A percentile compares a stretch with the other conserved stretches of the same genome.
Conservation (phyloP, 139 green algal genomes). For the Chlorella vulgaris region DNA sequence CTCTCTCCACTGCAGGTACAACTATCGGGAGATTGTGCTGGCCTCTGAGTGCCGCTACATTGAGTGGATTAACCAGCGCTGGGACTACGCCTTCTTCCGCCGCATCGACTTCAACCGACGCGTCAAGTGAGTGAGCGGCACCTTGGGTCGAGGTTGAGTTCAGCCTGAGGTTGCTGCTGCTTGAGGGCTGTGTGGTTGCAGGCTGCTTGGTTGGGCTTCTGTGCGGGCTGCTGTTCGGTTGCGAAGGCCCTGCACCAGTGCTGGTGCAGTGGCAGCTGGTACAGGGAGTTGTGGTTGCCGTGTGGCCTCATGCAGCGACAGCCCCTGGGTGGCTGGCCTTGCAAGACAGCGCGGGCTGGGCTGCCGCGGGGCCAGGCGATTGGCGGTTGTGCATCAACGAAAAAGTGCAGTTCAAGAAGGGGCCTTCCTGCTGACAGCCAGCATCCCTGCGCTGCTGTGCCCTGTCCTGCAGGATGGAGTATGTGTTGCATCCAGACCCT, state of each 20-base stretch:
- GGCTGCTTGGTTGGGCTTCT: neutral
- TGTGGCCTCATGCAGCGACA: too few species aligned
- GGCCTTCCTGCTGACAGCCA: neutral
- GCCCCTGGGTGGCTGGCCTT: too few species aligned
- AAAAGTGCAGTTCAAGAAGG: too few species aligned
- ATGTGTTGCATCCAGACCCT: conserved; percentile 43
- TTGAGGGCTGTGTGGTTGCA: neutral
- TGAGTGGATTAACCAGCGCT: conserved; percentile 47
- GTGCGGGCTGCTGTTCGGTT: too few species aligned
- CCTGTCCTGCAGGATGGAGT: conserved; percentile 23
- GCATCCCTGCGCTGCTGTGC: neutral
- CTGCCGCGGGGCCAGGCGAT: too few species aligned
- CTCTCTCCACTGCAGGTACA: conserved; percentile 29
- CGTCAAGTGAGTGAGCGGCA: conserved; percentile 6
- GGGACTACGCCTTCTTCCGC: conserved; percentile 43
- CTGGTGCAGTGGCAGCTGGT: too few species aligned
- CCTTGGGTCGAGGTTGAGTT: neutral
- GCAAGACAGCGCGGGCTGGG: too few species aligned
- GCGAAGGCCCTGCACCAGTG: too few species aligned
- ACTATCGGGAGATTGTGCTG: conserved; percentile 55
- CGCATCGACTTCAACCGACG: conserved; percentile 38
- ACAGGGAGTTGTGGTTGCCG: too few species aligned
- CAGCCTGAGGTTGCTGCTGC: neutral
- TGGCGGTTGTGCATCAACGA: too few species aligned
- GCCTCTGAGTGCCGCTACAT: conserved; percentile 36